phyloP scores from a whole-genome alignment of 2,329 filamentous ascomycete species.

The Fusarium sacchari region DNA sequence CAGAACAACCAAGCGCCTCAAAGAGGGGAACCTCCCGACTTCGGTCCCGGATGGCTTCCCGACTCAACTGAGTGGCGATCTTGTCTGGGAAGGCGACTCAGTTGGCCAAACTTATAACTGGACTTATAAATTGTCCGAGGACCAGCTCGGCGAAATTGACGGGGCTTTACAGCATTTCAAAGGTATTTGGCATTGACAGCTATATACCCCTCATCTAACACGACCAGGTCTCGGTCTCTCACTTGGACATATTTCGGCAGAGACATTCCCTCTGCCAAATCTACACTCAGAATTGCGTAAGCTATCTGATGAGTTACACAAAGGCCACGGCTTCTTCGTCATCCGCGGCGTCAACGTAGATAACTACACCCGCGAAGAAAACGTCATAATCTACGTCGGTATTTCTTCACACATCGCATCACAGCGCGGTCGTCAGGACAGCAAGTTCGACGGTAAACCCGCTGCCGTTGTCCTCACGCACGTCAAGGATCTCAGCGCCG shows the following conservation, averaged over 20 bases:
- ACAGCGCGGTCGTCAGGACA: conserved; percentile 63
- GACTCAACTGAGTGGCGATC: background rate
- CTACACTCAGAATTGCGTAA: conserved; percentile 61
- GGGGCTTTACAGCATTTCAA: conserved; percentile 19
- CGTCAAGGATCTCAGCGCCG: conserved; percentile 68
- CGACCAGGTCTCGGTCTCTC: background rate
- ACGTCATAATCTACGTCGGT: conserved; percentile 68
- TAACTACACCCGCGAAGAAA: conserved; percentile 64
- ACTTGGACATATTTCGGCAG: conserved; percentile 51
- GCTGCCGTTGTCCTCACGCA: conserved; percentile 58
- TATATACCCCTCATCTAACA: background rate
- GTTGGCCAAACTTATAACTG: conserved; percentile 18
- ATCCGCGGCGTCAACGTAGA: conserved; percentile 66
- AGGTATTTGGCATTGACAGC: background rate
- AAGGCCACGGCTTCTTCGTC: conserved; percentile 69
- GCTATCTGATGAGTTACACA: conserved; percentile 64
- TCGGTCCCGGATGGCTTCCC: conserved; percentile 18
- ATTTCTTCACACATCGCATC: conserved; percentile 67
- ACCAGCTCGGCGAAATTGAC: conserved; percentile 14
- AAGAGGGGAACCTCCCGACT: background rate
- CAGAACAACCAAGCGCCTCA: background rate
- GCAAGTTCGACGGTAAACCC: conserved; percentile 54
- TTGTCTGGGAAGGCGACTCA: conserved; percentile 29
- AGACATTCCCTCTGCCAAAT: conserved; percentile 65
- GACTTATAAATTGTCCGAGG: conserved; percentile 6